Evolutionary conservation across 495 filamentous ascomycete species (phyloP).

Genomic region (Alectoria sarmentosa): DNA sequence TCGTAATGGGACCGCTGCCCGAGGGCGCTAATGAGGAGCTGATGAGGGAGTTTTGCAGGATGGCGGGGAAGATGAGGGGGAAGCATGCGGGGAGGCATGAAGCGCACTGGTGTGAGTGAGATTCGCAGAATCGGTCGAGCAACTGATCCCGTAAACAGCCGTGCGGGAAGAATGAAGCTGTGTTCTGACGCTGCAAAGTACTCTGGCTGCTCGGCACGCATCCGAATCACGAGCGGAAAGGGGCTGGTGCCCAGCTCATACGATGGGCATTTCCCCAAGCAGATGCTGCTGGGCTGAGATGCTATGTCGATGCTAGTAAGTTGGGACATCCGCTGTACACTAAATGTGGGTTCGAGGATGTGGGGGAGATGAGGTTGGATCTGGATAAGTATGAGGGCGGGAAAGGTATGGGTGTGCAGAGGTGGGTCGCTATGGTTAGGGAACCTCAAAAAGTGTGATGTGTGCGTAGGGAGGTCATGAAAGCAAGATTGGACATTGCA

Average conservation of each 20-base stretch:
- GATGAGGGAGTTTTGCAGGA: background rate
- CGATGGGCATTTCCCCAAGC: conserved; percentile 11
- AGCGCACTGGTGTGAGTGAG: conserved; percentile 17
- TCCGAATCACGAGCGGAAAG: conserved; percentile 17
- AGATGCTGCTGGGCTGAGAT: conserved; percentile 7
- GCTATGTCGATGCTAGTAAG: conserved; percentile 14
- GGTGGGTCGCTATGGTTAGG: conserved; percentile 16
- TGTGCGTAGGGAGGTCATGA: background rate
- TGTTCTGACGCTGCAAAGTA: background rate
- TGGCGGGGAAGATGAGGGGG: conserved; percentile 2
- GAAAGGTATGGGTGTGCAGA: conserved; percentile 1
- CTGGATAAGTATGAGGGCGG: conserved; percentile 7
- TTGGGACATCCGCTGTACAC: conserved; percentile 8
- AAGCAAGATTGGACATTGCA: too few species aligned
- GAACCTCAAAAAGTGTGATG: conserved; percentile 6
- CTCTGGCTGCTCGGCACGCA: conserved; percentile 16
- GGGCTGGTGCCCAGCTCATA: conserved; percentile 3
- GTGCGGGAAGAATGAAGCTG: too few species aligned
- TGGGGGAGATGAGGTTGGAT: conserved; percentile 13
- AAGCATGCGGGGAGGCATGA: conserved; percentile 13
- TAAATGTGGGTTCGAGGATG: conserved; percentile 14
- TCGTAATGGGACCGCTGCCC: background rate
- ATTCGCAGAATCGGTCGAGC: too few species aligned
- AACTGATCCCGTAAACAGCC: too few species aligned
- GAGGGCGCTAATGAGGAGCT: conserved; percentile 8